Conservation (phyloP, 495 filamentous ascomycete genomes). For the Penicillium silybi region DNA sequence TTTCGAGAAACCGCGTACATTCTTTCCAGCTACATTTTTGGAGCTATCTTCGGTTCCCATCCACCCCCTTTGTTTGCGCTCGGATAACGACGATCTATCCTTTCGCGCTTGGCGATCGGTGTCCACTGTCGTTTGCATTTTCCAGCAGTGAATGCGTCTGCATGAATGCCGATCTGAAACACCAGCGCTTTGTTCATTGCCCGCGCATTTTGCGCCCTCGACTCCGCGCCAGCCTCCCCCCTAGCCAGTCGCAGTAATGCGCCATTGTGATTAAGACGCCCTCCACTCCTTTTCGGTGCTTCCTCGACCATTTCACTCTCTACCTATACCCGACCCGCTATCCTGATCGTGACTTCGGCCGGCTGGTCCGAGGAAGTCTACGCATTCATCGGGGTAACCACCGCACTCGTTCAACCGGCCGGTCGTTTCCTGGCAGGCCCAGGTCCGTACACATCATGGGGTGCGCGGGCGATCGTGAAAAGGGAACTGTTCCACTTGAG, state of each 20-base stretch:
- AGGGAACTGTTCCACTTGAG: slow-evolving; percentile 65
- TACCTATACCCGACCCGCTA: slow-evolving; percentile 1
- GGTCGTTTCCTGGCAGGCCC: slow-evolving; percentile 33
- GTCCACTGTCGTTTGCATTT: slow-evolving; percentile 3
- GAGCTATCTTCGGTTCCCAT: slow-evolving; percentile 13
- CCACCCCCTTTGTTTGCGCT: slow-evolving; percentile 24
- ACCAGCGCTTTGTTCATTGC: slow-evolving; percentile 2
- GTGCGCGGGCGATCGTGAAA: slow-evolving; percentile 67
- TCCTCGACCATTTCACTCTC: neutral
- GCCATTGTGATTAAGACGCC: slow-evolving; percentile 20
- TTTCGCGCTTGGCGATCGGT: slow-evolving; percentile 12
- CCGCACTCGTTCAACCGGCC: slow-evolving; percentile 1
- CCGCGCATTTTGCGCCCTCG: neutral
- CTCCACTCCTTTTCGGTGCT: slow-evolving; percentile 6
- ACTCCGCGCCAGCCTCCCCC: slow-evolving; percentile 1
- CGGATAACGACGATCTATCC: slow-evolving; percentile 16
- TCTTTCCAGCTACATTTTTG: too few relatives aligned
- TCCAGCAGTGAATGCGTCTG: neutral
- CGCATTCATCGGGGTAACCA: slow-evolving; percentile 4
- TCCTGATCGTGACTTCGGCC: slow-evolving; percentile 30
- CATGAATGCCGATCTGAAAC: slow-evolving; percentile 21
- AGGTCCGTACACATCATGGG: slow-evolving; percentile 54
- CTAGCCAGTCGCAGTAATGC: slow-evolving; percentile 19
- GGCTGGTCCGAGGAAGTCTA: slow-evolving; percentile 45
- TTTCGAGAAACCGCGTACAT: slow-evolving; percentile 11